These are phyloP conservation scores for Sequoia sempervirens DNA, from an alignment of 75 land plant genomes.

Conservation along the genomic window DNA sequence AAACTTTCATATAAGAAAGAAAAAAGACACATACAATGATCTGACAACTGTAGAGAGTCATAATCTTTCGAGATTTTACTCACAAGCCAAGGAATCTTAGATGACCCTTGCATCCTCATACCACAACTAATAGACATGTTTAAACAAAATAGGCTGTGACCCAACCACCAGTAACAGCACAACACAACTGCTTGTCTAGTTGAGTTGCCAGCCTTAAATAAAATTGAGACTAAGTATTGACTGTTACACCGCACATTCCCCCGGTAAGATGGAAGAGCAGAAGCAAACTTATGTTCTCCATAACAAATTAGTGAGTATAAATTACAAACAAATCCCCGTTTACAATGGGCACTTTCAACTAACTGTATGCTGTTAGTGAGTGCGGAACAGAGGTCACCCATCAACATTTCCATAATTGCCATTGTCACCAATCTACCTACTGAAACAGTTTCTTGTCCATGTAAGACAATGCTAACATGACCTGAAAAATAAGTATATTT, in stretches of 20 bases:
- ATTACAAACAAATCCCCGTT: slow-evolving; percentile 12
- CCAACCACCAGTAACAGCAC: slow-evolving; percentile 2
- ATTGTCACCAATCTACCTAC: neutral
- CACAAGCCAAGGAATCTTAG: slow-evolving; percentile 5
- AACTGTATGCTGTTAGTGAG: slow-evolving; percentile 7
- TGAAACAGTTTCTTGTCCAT: slow-evolving; percentile 6
- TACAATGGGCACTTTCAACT: slow-evolving; percentile 4
- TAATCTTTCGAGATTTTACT: slow-evolving; percentile 5
- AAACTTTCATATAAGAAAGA: neutral
- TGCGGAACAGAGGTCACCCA: slow-evolving; percentile 6
- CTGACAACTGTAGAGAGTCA: neutral
- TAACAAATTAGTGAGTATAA: slow-evolving; percentile 11
- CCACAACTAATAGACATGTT: slow-evolving; percentile 9
- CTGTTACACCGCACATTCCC: slow-evolving; percentile 8
- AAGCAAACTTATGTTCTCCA: slow-evolving; percentile 7
- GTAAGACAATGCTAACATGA: neutral
- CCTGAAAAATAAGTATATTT: slow-evolving; percentile 10
- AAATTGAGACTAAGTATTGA: slow-evolving; percentile 2
- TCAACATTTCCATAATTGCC: neutral
- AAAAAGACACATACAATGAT: slow-evolving; percentile 2
- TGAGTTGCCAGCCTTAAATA: neutral
- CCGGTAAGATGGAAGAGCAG: slow-evolving; percentile 5
- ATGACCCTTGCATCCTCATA: neutral
- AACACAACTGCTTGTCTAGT: neutral
- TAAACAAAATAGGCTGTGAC: neutral